phyloP scores from a whole-genome alignment of 2,329 filamentous ascomycete genomes.

The Emergomyces africanus region DNA sequence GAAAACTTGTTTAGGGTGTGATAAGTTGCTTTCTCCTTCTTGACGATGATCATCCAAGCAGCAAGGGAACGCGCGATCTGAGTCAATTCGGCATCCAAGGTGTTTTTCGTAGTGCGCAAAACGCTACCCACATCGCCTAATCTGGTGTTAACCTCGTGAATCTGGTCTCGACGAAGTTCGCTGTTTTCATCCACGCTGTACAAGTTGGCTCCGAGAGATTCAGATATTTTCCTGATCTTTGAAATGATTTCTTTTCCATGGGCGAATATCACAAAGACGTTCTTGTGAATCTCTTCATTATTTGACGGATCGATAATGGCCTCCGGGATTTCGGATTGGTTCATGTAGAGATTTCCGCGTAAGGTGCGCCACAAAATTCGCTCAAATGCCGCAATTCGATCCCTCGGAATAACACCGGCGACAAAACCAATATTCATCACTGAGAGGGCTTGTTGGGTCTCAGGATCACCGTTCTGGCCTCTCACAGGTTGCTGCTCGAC shows the following conservation, averaged over 20 bases:
- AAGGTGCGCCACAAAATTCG: conserved; percentile 95
- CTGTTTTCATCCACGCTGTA: conserved; percentile 98
- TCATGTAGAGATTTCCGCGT: conserved; percentile 98
- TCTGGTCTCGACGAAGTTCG: conserved; percentile 86
- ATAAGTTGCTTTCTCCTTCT: conserved; percentile 98
- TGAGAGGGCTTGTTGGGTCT: conserved; percentile 65
- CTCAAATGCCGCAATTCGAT: conserved; percentile 90
- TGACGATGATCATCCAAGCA: conserved; percentile 94
- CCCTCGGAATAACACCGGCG: conserved; percentile 84
- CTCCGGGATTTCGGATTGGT: conserved; percentile 96
- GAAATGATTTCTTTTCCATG: conserved; percentile 97
- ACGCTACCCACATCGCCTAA: conserved; percentile 86
- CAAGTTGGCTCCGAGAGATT: conserved; percentile 88
- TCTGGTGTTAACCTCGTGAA: conserved; percentile 92
- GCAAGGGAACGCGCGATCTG: conserved; percentile 88
- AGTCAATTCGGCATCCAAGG: conserved; percentile 80
- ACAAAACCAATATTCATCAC: conserved; percentile 99
- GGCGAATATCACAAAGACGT: conserved; percentile 98
- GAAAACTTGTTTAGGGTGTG: conserved; percentile 92
- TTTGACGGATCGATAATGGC: conserved; percentile 80
- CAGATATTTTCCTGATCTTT: conserved; percentile 98
- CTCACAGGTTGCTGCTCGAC: conserved; percentile 63
- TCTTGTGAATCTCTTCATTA: conserved; percentile 90
- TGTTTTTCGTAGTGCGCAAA: conserved; percentile 86
- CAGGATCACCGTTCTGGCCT: conserved; percentile 48